Evolutionary conservation across 139 green algal species (phyloP).

Genomic region (Zygnema circumcarinatum): DNA sequence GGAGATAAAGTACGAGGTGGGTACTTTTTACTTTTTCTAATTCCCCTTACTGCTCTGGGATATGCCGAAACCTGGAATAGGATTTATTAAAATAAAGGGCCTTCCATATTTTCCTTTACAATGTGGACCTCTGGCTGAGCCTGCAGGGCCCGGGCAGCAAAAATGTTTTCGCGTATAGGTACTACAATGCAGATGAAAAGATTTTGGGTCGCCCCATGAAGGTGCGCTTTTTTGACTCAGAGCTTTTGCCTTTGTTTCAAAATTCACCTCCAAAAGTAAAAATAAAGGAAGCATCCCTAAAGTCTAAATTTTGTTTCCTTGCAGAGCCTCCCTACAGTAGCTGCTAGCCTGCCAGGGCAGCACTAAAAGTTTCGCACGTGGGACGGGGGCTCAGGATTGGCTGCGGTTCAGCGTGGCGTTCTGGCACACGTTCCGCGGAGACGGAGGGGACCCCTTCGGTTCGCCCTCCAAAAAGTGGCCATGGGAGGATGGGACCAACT

Average conservation of each 20-base stretch:
- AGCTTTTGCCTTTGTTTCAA: too few relatives aligned
- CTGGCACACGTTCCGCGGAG: constrained; percentile 78
- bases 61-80: neutral
- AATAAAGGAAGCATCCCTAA: neutral
- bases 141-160: constrained; percentile 39
- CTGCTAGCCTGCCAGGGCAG: too few relatives aligned
- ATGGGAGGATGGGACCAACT: constrained; percentile 15
- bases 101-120: neutral
- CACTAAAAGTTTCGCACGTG: too few relatives aligned
- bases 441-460: constrained; percentile 76
- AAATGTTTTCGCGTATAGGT: constrained; percentile 36
- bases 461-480: constrained; percentile 67
- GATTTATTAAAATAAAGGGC: constrained; percentile 4
- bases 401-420: constrained; percentile 76
- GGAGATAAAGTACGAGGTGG: constrained; percentile 11
- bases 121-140: neutral
- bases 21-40: neutral
- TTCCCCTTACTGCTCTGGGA: neutral
- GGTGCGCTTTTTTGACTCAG: constrained; percentile 7
- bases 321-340: too few relatives aligned
- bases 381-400: constrained; percentile 56
- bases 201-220: constrained; percentile 51
- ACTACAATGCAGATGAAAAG: constrained; percentile 52
- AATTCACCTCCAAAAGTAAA: neutral
- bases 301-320: too few relatives aligned